phyloP scores from a whole-genome alignment of 192 early-diverging fungal genomes.

The Gamsiella multidivaricata region DNA sequence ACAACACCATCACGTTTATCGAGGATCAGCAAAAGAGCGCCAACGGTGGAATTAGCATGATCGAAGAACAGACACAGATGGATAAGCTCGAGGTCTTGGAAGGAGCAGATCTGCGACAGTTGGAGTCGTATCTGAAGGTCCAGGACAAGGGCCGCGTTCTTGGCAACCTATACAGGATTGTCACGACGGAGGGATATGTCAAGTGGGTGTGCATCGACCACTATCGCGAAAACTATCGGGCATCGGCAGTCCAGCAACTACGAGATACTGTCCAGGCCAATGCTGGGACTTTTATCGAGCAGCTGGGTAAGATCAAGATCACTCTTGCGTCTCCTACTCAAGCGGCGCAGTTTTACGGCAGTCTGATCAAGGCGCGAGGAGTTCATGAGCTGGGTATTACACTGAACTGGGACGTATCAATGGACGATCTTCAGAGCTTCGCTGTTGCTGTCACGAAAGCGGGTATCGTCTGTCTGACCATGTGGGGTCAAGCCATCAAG shows the following conservation, averaged over 20 bases:
- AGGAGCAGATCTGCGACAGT: slow-evolving; percentile 16
- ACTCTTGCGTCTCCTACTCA: background rate
- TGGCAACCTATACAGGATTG: slow-evolving; percentile 19
- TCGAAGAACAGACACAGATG: background rate
- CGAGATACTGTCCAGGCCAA: slow-evolving; percentile 3
- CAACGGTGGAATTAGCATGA: background rate
- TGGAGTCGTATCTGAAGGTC: slow-evolving; percentile 4
- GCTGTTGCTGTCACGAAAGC: background rate
- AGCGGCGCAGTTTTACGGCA: slow-evolving; percentile 11
- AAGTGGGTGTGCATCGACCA: slow-evolving; percentile 33
- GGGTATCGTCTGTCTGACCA: background rate
- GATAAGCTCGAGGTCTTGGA: slow-evolving; percentile 14
- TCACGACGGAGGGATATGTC: slow-evolving; percentile 12
- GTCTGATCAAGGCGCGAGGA: background rate
- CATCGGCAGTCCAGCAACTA: background rate
- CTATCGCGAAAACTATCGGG: slow-evolving; percentile 5
- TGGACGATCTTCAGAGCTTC: slow-evolving; percentile 7
- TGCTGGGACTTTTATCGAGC: background rate
- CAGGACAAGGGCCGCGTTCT: background rate
- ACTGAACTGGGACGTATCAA: slow-evolving; percentile 3
- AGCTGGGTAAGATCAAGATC: slow-evolving; percentile 1
- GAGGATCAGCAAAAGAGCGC: background rate
- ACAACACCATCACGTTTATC: slow-evolving; percentile 20
- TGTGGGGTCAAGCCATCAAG: background rate
- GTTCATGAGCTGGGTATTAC: slow-evolving; percentile 10